Conservation (phyloP, 345 rosid species). For the Mallotus nudiflorus region DNA sequence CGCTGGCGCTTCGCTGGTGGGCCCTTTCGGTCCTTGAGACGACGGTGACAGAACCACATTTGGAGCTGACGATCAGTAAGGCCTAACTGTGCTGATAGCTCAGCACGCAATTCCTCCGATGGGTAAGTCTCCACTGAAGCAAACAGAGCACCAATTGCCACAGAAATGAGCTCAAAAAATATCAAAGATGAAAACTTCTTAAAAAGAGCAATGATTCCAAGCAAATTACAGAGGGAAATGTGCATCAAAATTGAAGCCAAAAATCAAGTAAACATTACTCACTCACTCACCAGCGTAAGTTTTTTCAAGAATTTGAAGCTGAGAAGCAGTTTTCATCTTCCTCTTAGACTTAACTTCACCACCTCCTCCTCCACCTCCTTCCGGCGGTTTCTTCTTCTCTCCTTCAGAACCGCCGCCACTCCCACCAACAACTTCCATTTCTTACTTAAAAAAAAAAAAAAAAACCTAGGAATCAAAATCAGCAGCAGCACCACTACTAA, state of each 20-base stretch:
- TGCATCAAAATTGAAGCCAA: too few relatives aligned
- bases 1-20: constrained; percentile 48
- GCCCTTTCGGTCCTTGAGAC: constrained; percentile 79
- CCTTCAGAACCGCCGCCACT: constrained; percentile 36
- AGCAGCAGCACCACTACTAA: too few relatives aligned
- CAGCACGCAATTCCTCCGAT: constrained; percentile 65
- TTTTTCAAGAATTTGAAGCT: constrained; percentile 78
- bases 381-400: constrained; percentile 62
- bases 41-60: constrained; percentile 98
- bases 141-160: not conserved
- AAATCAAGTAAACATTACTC: too few relatives aligned
- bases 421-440: constrained; percentile 26
- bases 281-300: constrained; percentile 88
- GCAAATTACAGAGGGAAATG: too few relatives aligned
- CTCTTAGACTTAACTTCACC: constrained; percentile 59
- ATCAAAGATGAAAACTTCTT: not conserved
- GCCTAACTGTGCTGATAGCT: constrained; percentile 71
- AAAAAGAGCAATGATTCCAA: not conserved
- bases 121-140: constrained; percentile 72
- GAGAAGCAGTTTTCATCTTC: constrained; percentile 92
- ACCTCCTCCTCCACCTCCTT: constrained; percentile 32
- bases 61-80: constrained; percentile 88
- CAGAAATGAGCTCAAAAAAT: not conserved
- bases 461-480: constrained; percentile 14
- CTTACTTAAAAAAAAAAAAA: too few relatives aligned